Evolutionary conservation across 2,329 filamentous ascomycete genomes (phyloP).

Genomic region (Cercospora citrullina): DNA sequence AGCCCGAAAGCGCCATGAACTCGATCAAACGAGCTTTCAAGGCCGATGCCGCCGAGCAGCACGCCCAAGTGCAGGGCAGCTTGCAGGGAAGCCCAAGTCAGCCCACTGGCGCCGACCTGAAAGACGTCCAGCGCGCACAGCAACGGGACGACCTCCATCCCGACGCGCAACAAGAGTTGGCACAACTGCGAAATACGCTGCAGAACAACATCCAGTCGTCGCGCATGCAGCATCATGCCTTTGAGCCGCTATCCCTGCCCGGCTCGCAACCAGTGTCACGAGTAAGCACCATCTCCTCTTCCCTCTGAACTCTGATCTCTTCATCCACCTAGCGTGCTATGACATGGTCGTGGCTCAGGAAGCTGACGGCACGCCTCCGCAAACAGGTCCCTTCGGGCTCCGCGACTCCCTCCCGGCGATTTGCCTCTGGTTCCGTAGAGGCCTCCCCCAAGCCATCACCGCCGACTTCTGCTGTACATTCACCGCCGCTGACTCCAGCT

Average conservation of each 20-base stretch:
- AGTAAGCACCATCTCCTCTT: conserved; percentile 56
- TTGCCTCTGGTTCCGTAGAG: conserved; percentile 45
- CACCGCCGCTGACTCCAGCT: conserved; percentile 84
- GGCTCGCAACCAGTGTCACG: conserved; percentile 79
- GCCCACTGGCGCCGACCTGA: conserved; percentile 4
- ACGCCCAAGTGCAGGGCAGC: conserved; percentile 14
- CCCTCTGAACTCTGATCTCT: neutral
- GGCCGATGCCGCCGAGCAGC: conserved; percentile 15
- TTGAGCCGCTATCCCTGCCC: conserved; percentile 87
- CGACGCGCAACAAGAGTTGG: conserved; percentile 55
- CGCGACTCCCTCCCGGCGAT: conserved; percentile 38
- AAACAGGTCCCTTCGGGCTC: conserved; percentile 51
- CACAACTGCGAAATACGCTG: conserved; percentile 69
- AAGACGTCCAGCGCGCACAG: conserved; percentile 18
- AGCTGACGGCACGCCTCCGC: conserved; percentile 27
- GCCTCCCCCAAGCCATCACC: conserved; percentile 67
- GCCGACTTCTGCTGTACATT: conserved; percentile 70
- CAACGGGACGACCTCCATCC: conserved; percentile 36
- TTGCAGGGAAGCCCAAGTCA: conserved; percentile 14
- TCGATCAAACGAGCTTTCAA: conserved; percentile 25
- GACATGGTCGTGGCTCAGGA: conserved; percentile 25
- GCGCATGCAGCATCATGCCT: conserved; percentile 82
- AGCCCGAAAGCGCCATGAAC: conserved; percentile 14
- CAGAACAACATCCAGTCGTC: conserved; percentile 77
- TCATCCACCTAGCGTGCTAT: conserved; percentile 6